These are phyloP conservation scores for Trichoderma simmonsii DNA, from an alignment of 2,329 filamentous ascomycete genomes.

Conservation along the genomic window DNA sequence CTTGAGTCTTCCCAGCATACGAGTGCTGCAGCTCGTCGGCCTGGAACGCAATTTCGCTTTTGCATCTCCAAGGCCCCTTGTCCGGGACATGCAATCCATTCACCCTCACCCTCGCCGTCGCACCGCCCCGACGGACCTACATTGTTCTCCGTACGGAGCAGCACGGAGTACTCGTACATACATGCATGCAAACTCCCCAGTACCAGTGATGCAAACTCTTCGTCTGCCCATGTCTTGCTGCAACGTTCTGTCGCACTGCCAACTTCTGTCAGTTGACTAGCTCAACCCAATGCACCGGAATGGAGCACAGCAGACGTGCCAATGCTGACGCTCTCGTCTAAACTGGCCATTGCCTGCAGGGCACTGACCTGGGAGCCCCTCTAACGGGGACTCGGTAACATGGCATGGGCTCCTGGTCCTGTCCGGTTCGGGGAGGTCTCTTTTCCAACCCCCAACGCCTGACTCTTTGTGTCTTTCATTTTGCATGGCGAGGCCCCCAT, in stretches of 20 bases:
- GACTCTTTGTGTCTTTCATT: not conserved
- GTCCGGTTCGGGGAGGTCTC: not conserved
- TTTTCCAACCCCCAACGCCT: not conserved
- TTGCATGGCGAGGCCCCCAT: not conserved
- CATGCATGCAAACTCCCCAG: not conserved
- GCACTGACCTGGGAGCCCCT: not conserved
- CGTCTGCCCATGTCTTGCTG: not conserved
- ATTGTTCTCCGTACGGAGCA: not conserved
- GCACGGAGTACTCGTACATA: not conserved
- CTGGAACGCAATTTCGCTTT: conserved; percentile 14
- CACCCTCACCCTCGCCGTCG: not conserved
- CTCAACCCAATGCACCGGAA: conserved; percentile 5
- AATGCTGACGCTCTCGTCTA: not conserved
- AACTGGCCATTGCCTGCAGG: not conserved
- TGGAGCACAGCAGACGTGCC: conserved; percentile 9
- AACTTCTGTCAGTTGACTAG: conserved; percentile 7
- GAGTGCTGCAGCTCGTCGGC: not conserved
- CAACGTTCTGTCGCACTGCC: conserved; percentile 6
- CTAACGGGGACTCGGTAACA: not conserved
- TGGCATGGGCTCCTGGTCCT: not conserved
- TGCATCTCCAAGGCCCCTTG: conserved; percentile 2
- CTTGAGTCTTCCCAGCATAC: not conserved
- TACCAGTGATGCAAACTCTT: not conserved
- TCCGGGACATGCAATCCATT: not conserved
- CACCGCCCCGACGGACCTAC: conserved; percentile 3